phyloP scores from a whole-genome alignment of 768 basidiomycete species.

The Hortiboletus campestris region DNA sequence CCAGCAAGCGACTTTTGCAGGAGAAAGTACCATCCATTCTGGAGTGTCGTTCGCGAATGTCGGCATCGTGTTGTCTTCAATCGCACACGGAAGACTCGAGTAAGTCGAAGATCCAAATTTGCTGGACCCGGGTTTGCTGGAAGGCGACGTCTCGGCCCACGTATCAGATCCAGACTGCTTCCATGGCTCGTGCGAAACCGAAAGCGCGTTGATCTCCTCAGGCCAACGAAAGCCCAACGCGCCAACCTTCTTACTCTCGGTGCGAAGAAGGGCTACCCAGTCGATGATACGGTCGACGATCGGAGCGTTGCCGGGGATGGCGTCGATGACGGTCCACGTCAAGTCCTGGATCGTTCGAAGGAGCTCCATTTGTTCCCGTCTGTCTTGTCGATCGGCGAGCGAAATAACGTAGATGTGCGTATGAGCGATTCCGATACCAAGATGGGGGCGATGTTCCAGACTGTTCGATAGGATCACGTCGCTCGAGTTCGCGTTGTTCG shows the following conservation, averaged over 20 bases:
- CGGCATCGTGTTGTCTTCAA: constrained; percentile 37
- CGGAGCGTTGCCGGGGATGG: constrained; percentile 39
- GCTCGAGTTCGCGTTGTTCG: background rate
- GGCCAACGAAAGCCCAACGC: constrained; percentile 39
- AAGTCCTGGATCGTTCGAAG: constrained; percentile 47
- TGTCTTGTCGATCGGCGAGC: constrained; percentile 53
- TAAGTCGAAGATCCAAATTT: background rate
- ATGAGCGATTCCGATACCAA: constrained; percentile 38
- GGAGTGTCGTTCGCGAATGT: constrained; percentile 39
- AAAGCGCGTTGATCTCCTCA: constrained; percentile 31
- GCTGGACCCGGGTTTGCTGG: background rate
- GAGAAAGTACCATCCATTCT: constrained; percentile 51
- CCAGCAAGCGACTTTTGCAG: constrained; percentile 68
- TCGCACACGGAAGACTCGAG: constrained; percentile 43
- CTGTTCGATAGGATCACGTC: background rate
- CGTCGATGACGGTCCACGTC: constrained; percentile 55
- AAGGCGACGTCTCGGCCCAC: constrained; percentile 13
- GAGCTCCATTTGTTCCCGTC: constrained; percentile 56
- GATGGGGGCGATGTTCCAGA: background rate
- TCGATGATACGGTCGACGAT: constrained; percentile 42
- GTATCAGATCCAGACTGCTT: constrained; percentile 20
- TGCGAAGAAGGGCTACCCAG: constrained; percentile 34
- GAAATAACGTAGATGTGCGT: constrained; percentile 55
- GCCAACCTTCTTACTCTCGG: background rate
- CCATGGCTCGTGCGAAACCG: constrained; percentile 9